Evolutionary conservation across 176 grass and related monocot genomes (phyloP), one percentile per base, ranked within the genome.

Genomic region (Oryza officinalis): DNA sequence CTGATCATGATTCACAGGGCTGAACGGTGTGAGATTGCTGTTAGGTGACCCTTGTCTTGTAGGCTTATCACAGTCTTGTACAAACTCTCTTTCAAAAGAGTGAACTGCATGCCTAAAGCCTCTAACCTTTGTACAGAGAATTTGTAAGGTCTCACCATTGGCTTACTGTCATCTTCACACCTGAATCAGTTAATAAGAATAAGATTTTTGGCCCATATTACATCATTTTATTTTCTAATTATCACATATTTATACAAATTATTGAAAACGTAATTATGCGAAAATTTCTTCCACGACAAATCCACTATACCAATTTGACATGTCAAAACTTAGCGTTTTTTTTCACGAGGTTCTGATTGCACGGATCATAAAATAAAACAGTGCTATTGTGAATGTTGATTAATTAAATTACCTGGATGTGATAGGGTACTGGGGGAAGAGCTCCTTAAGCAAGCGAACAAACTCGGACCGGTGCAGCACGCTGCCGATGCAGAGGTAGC

Each of bases 31-130:
- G 37, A 15, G 7, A 83, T 26, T 20, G 23, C 25, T 46, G 80
- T 57, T 15, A 83, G 40, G 46, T 83, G 69, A 10, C 69, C 57
- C 20, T 83, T 61, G 15, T 44, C 18, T 47, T 74, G 80, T 73
- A 74, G 57, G 17, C 67, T 45, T 4, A 83, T 23, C 37, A 81
- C 61, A 6, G 85, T 87, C 11, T 77, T 75, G 14, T 27, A 67
- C 26, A 82, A 43, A 32, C 85, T 81, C 60, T 70, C 59, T 43
- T 61, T 87, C 10, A 82, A 11, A 38, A 63, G 71, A 35, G 85
- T 76, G 63, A 87, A 81, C 71, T 76, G 38, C 45, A 87, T 80
- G 18, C 78, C 71, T 0, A 87, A 22, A 68, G 47, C 71, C 41
- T 74, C 41, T 8, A 81, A 44, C 63, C 78, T 35, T 18, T 69